phyloP scores from a whole-genome alignment of 2,329 filamentous ascomycete species.

The Fusarium armeniacum region DNA sequence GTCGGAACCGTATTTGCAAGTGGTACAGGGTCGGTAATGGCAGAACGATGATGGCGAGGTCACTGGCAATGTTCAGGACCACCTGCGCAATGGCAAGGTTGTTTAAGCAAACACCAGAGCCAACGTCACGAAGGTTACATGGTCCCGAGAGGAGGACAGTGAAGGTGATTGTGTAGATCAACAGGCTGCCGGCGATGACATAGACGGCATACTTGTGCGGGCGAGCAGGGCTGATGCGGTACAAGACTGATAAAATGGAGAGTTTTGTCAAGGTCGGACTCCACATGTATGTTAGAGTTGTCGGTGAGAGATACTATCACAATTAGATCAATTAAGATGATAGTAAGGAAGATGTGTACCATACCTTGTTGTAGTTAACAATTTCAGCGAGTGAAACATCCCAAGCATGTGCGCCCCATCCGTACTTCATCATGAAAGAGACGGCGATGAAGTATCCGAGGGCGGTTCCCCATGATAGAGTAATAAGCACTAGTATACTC shows the following conservation, averaged over 20 bases:
- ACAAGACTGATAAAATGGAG: constrained; percentile 2
- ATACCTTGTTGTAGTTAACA: constrained; percentile 3
- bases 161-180: constrained; percentile 8
- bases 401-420: constrained; percentile 12
- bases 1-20: not conserved
- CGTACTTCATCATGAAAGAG: constrained; percentile 15
- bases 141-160: not conserved
- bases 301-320: constrained; percentile 2
- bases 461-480: not conserved
- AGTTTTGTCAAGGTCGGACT: constrained; percentile 6
- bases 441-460: constrained; percentile 14
- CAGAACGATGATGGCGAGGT: not conserved
- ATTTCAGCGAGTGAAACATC: constrained; percentile 1
- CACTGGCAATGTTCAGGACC: constrained; percentile 2
- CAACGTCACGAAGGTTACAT: not conserved
- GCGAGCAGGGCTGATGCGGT: constrained; percentile 6
- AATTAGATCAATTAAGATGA: not conserved
- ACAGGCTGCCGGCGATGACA: not conserved
- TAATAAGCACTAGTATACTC: constrained; percentile 1
- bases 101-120: not conserved
- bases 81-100: constrained; percentile 1
- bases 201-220: not conserved
- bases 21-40: not conserved
- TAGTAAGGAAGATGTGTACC: rapidly evolving
- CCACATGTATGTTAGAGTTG: constrained; percentile 1